Conservation (phyloP, 2,329 filamentous ascomycete genomes). For the Fonsecaea pugnacius region DNA sequence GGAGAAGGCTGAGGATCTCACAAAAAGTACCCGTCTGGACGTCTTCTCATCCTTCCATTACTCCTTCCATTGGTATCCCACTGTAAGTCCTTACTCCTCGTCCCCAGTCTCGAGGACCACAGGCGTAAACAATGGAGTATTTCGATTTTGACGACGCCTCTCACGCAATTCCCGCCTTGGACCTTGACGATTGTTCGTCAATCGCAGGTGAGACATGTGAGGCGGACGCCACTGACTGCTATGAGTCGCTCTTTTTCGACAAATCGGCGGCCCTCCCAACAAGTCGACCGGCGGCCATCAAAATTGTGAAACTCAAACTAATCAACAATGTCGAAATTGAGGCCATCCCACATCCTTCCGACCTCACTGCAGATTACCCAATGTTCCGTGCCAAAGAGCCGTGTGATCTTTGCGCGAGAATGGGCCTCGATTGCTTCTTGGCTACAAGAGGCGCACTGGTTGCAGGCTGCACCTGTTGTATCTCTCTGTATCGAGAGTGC, state of each 20-base stretch:
- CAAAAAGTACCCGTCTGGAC: not conserved
- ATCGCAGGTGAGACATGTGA: constrained; percentile 46
- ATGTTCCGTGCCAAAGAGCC: constrained; percentile 52
- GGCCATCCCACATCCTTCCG: constrained; percentile 34
- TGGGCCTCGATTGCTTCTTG: constrained; percentile 54
- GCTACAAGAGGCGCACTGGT: constrained; percentile 51
- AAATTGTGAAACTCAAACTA: constrained; percentile 36
- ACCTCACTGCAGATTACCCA: constrained; percentile 44
- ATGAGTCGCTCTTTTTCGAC: constrained; percentile 49
- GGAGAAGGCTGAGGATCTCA: constrained; percentile 30
- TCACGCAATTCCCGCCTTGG: constrained; percentile 42
- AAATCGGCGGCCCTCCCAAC: constrained; percentile 49
- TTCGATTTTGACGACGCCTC: constrained; percentile 55
- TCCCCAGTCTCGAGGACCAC: not conserved
- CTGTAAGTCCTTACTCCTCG: not conserved
- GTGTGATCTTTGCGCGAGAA: constrained; percentile 52
- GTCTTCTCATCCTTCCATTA: constrained; percentile 8
- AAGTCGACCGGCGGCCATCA: constrained; percentile 34
- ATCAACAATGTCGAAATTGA: constrained; percentile 39
- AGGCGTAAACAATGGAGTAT: constrained; percentile 48
- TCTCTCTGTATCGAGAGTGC: constrained; percentile 53
- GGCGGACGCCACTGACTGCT: constrained; percentile 44
- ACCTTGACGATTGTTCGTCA: constrained; percentile 48
- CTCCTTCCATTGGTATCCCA: constrained; percentile 7
- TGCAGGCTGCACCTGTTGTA: constrained; percentile 54